phyloP scores from a whole-genome alignment of 129 eudicot species.

The Helianthus annuus region HanXRQr2.0-SUNRISE NC_035438.2:69029-69528 shows the following conservation, averaged over 20 bases:
- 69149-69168: conserved; percentile 53
- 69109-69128: conserved; percentile 67
- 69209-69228: conserved; percentile 44
- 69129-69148: conserved; percentile 61
- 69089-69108: conserved; percentile 64
- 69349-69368: conserved; percentile 42
- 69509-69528: conserved; percentile 51
- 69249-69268: conserved; percentile 44
- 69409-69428: conserved; percentile 69
- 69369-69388: conserved; percentile 40
- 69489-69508: conserved; percentile 41
- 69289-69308: conserved; percentile 45
- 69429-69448: conserved; percentile 35
- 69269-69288: conserved; percentile 55
- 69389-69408: conserved; percentile 35
- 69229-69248: conserved; percentile 53
- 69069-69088: conserved; percentile 30
- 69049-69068: conserved; percentile 39
- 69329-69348: conserved; percentile 45
- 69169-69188: conserved; percentile 65
- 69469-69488: conserved; percentile 54
- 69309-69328: conserved; percentile 51
- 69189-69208: conserved; percentile 41
- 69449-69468: conserved; percentile 48
- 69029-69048: conserved; percentile 6